A percentile compares a stretch with the other conserved stretches of the same genome.
Evolutionary conservation across 306 rosid genomes (phyloP).

Genomic region (Vachellia collinsii): DNA sequence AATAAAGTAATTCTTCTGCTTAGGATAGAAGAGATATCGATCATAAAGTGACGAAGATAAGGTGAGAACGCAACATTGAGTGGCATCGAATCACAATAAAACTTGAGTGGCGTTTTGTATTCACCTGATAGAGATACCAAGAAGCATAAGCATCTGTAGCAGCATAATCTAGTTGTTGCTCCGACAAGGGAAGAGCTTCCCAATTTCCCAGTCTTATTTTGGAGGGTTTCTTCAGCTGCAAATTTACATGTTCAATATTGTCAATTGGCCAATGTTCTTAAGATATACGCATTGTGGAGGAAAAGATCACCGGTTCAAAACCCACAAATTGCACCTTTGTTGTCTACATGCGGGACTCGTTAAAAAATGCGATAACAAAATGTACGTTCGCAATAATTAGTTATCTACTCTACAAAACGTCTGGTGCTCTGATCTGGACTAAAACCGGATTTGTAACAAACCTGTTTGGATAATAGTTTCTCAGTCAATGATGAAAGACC

Average conservation of each 20-base stretch:
- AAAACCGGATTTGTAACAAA: constrained; percentile 36
- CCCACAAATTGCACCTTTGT: constrained; percentile 10
- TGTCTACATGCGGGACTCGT: neutral
- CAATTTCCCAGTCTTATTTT: constrained; percentile 80
- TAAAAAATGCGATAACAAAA: neutral
- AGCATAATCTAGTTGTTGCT: constrained; percentile 77
- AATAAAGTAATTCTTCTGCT: neutral
- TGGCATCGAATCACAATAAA: neutral
- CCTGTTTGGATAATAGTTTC: constrained; percentile 75
- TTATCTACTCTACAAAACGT: neutral
- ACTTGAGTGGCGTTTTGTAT: constrained; percentile 5
- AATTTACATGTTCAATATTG: constrained; percentile 26
- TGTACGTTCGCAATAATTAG: neutral
- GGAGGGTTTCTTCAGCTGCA: constrained; percentile 77
- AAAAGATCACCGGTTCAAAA: neutral
- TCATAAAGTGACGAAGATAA: neutral
- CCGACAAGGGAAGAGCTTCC: constrained; percentile 67
- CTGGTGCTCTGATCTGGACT: neutral
- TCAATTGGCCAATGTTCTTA: constrained; percentile 19
- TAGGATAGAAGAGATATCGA: neutral
- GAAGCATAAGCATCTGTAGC: constrained; percentile 91
- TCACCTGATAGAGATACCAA: constrained; percentile 83
- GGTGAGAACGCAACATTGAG: neutral
- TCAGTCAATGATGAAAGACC: constrained; percentile 78
- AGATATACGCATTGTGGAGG: neutral